A percentile compares a stretch with the other conserved stretches of the same genome.
phyloP scores from a whole-genome alignment of 441 rosid genomes.

The Cnidoscolus chayamansa region DNA sequence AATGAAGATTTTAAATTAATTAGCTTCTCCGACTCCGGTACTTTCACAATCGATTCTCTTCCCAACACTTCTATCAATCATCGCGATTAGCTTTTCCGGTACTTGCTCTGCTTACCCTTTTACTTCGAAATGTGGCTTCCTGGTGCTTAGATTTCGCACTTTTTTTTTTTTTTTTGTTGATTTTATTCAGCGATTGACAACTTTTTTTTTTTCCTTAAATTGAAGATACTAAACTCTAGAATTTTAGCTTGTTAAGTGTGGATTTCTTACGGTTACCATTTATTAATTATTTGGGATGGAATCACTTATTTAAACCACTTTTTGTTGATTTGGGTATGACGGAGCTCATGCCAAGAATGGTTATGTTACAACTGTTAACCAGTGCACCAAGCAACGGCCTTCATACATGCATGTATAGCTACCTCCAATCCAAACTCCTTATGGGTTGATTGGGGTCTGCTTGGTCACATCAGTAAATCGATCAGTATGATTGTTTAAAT shows the following conservation, averaged over 20 bases:
- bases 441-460: too few species aligned
- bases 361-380: not conserved
- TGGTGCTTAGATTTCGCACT: not conserved
- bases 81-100: too few species aligned
- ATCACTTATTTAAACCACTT: too few species aligned
- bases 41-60: too few species aligned
- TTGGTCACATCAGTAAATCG: not conserved
- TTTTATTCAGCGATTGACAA: not conserved
- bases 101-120: not conserved
- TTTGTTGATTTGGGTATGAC: not conserved
- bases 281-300: too few species aligned
- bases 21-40: too few species aligned
- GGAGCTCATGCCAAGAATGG: not conserved
- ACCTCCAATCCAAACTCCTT: too few species aligned
- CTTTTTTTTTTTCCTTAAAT: not conserved
- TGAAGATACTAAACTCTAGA: too few species aligned
- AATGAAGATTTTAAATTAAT: too few species aligned
- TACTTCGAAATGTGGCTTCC: not conserved
- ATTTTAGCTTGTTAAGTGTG: not conserved
- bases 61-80: too few species aligned
- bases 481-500: too few species aligned
- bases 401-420: too few species aligned
- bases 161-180: not conserved
- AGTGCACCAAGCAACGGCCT: not conserved
- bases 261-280: not conserved